Base-by-base conservation (phyloP, 495 filamentous ascomycete species). In the Hypoxylon lienhwacheense region DNA sequence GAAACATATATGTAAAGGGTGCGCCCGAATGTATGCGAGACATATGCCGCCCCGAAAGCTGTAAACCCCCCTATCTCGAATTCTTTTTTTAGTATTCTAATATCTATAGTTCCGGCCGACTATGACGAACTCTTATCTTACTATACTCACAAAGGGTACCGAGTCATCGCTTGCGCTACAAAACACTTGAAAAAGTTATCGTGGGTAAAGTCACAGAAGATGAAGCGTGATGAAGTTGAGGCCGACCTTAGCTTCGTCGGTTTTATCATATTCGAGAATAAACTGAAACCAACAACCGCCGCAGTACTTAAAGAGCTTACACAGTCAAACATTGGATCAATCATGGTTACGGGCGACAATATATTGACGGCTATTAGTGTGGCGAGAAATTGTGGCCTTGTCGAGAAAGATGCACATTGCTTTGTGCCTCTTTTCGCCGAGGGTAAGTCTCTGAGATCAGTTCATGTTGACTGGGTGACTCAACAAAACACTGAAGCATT, bases 291-390 rank as follows among this genome's bases (percentile, higher is more conserved):
- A 14, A 86, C 79, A 25, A 96, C 91, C 4, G 73, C 86, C 2
- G 73, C 75, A 2, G 85, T 95, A 21, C 84, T 99, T 34, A 74
- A 86, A 28, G 90, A 97, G 68, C 81, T 99, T n/a, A 81, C 81
- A 8, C 73, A 85, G 35, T 92, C 95, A 7, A 86, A 85, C 19
- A 96, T 99, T 56, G 85, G 89, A 19, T 88, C 86, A 25, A 83
- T 96, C 45, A 99, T 99, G 95, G 95, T 93, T 56, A 99, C 95
- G 0, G 95, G 95, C 40, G 95, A 99, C 73, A 99, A 99, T 52
- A 97, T 99, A 49, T 77, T 97, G 32, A 99, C 95, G 11, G 95
- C 95, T 11, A 88, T 99, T 59, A 96, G 91, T 65, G 95, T 99
- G 53, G 93, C 92, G 4, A 83, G 90, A 61, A 91, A 99, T 66